A percentile compares a stretch with the other conserved stretches of the same genome.
phyloP scores from a whole-genome alignment of 129 eudicot species.

The Flaveria trinervia region DNA sequence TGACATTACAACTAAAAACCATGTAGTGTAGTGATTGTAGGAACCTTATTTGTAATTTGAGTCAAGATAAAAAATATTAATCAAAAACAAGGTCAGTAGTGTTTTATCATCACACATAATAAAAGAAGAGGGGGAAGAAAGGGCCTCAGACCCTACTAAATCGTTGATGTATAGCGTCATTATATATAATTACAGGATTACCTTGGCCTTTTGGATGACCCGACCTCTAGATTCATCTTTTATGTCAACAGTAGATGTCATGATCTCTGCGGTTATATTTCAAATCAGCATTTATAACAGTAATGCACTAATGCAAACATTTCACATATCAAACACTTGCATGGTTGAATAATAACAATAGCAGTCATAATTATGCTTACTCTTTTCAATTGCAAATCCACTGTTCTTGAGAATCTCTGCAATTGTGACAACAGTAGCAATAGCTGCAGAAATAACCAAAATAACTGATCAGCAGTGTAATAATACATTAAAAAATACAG shows the following conservation, averaged over 20 bases:
- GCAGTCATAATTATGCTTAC: constrained; percentile 41
- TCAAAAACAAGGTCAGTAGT: neutral
- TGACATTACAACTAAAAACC: neutral
- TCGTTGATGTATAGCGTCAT: neutral
- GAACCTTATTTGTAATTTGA: neutral
- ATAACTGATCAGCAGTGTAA: constrained; percentile 13
- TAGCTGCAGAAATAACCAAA: constrained; percentile 56
- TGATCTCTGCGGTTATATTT: constrained; percentile 58
- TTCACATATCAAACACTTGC: too few species aligned
- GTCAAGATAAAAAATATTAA: neutral
- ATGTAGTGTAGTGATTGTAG: neutral
- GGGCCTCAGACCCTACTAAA: neutral
- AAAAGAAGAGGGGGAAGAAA: neutral
- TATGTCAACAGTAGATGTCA: constrained; percentile 79
- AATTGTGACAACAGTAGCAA: constrained; percentile 79
- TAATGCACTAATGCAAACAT: neutral
- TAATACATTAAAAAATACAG: neutral
- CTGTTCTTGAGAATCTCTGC: constrained; percentile 86
- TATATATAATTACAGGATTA: constrained; percentile 35
- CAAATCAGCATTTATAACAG: neutral
- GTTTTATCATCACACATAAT: neutral
- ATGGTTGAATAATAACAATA: neutral
- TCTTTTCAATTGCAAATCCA: constrained; percentile 82
- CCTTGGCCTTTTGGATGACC: constrained; percentile 78
- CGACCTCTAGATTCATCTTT: constrained; percentile 82